Evolutionary conservation across 306 rosid species (phyloP).

Genomic region (Rubus idaeus): DNA sequence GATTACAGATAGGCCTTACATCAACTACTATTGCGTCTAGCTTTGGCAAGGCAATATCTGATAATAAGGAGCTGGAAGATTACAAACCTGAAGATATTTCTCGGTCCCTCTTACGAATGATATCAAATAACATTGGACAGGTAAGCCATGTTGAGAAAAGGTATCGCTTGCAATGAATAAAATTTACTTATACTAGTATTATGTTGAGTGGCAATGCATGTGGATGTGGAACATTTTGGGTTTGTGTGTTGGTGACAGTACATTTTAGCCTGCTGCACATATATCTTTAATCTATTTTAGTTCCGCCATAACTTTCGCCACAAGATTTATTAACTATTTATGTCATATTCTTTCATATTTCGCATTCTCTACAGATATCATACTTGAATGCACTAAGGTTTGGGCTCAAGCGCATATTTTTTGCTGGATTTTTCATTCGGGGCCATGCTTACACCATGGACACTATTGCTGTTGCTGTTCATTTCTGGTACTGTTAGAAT

Average conservation of each 20-base stretch:
- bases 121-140: slow-evolving; percentile 97
- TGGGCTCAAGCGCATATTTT: slow-evolving; percentile 90
- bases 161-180: slow-evolving; percentile 5
- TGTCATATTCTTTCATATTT: slow-evolving; percentile 10
- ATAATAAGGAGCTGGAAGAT: slow-evolving; percentile 65
- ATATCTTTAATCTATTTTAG: background rate
- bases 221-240: background rate
- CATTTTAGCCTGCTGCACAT: background rate
- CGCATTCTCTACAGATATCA: slow-evolving; percentile 54
- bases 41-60: slow-evolving; percentile 90
- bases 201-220: background rate
- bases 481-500: slow-evolving; percentile 62
- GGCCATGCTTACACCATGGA: slow-evolving; percentile 92
- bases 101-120: slow-evolving; percentile 91
- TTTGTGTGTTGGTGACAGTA: background rate
- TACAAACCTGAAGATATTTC: slow-evolving; percentile 86
- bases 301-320: background rate
- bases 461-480: slow-evolving; percentile 87
- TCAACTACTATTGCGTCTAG: slow-evolving; percentile 96
- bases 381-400: slow-evolving; percentile 92
- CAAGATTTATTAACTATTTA: background rate
- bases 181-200: background rate
- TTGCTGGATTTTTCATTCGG: slow-evolving; percentile 89
- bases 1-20: slow-evolving; percentile 74
- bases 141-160: slow-evolving; percentile 36